phyloP scores from a whole-genome alignment of 1,284 basidiomycete species.

The Cryptococcus sp. region DNA sequence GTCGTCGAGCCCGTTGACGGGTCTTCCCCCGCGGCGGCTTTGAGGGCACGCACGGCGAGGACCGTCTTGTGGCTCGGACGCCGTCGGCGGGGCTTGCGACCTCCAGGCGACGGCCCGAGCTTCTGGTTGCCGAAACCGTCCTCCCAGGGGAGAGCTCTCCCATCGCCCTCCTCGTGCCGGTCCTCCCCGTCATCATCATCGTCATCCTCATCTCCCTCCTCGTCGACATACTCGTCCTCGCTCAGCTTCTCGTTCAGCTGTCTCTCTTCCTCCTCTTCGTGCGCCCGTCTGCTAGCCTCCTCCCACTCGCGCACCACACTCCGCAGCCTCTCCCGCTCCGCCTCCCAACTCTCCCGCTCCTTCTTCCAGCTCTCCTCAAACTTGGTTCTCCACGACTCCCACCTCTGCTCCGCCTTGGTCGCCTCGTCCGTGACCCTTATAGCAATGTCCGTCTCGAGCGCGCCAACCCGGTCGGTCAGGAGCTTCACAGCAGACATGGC shows the following conservation, averaged over 20 bases:
- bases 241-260: conserved; percentile 9
- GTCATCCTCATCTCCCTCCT: conserved; percentile 32
- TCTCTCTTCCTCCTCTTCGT: conserved; percentile 42
- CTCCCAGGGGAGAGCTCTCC: conserved; percentile 14
- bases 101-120: conserved; percentile 1
- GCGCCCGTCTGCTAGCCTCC: conserved; percentile 52
- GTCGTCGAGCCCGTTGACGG: too few species aligned
- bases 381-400: conserved; percentile 58
- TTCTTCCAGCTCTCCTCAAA: conserved; percentile 72
- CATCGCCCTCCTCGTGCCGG: conserved; percentile 39
- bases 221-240: conserved; percentile 33
- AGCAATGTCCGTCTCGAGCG: conserved; percentile 52
- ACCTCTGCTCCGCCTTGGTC: conserved; percentile 63
- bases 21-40: conserved; percentile 20
- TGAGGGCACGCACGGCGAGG: conserved; percentile 37
- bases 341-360: conserved; percentile 75
- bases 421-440: conserved; percentile 54
- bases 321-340: conserved; percentile 71
- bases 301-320: conserved; percentile 83
- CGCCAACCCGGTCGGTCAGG: conserved; percentile 60
- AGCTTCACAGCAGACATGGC: conserved; percentile 74
- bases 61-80: conserved; percentile 32
- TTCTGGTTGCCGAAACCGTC: conserved; percentile 2
- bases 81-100: conserved; percentile 24
- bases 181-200: conserved; percentile 31